Conservation (phyloP, 257 asterid genomes). For the Jacaranda copaia region DNA sequence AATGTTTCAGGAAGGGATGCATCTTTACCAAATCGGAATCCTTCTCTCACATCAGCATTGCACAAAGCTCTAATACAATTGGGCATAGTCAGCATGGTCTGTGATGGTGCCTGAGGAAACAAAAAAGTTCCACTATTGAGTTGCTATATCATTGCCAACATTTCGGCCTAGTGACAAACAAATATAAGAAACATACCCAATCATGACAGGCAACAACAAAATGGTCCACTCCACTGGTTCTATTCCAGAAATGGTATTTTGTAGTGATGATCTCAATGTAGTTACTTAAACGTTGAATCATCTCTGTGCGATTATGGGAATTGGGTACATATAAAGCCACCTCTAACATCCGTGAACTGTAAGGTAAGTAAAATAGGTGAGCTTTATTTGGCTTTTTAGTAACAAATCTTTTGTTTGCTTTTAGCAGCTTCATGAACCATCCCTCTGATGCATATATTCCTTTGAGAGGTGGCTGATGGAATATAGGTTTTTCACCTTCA, state of each 20-base stretch:
- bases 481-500: conserved; percentile 80
- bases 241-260: conserved; percentile 70
- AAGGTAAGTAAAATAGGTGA: conserved; percentile 80
- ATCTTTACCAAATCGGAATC: conserved; percentile 83
- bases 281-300: conserved; percentile 47
- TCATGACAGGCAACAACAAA: conserved; percentile 92
- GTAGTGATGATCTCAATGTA: conserved; percentile 51
- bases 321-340: conserved; percentile 57
- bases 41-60: conserved; percentile 77
- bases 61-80: conserved; percentile 84
- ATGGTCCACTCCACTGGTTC: conserved; percentile 81
- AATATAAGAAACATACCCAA: conserved; percentile 61
- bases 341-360: conserved; percentile 66
- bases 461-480: conserved; percentile 76
- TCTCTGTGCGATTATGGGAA: conserved; percentile 56
- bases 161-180: not conserved
- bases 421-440: conserved; percentile 83
- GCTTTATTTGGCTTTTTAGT: conserved; percentile 70
- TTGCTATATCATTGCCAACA: too few relatives aligned
- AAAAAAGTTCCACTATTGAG: not conserved
- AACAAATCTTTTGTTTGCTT: conserved; percentile 56
- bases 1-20: conserved; percentile 84
- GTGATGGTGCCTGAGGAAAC: conserved; percentile 72
- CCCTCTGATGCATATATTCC: conserved; percentile 94
- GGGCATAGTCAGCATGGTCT: conserved; percentile 68